These are phyloP conservation scores for Saccharomyces eubayanus DNA, from an alignment of 805 yeast genomes.

Conservation along the genomic window DNA sequence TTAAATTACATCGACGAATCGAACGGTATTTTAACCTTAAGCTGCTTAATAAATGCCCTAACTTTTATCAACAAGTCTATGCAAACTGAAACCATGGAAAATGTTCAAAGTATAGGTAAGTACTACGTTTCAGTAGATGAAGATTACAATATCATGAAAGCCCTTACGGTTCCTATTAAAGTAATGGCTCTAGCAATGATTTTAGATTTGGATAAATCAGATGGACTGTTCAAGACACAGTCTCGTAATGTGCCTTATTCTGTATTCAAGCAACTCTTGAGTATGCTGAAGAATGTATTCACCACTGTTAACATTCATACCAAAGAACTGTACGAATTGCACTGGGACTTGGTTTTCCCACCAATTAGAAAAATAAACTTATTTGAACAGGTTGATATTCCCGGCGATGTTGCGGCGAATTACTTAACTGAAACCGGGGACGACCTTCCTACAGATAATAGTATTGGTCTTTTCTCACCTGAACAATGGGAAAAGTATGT, in stretches of 20 bases:
- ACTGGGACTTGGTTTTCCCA: constrained; percentile 26
- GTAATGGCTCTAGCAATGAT: constrained; percentile 18
- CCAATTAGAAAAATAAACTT: constrained; percentile 18
- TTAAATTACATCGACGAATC: constrained; percentile 33
- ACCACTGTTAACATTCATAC: constrained; percentile 29
- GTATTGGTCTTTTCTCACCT: constrained; percentile 23
- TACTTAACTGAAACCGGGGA: constrained; percentile 31
- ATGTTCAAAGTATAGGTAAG: constrained; percentile 15
- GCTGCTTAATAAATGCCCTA: constrained; percentile 37
- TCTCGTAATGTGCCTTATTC: constrained; percentile 29
- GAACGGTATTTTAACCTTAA: constrained; percentile 31
- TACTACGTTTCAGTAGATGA: constrained; percentile 18
- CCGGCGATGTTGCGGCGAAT: constrained; percentile 25
- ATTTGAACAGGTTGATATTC: constrained; percentile 23
- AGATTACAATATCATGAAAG: constrained; percentile 19
- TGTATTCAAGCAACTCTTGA: constrained; percentile 40
- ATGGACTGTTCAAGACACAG: constrained; percentile 22
- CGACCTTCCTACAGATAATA: constrained; percentile 20
- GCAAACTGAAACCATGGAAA: constrained; percentile 31
- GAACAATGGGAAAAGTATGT: constrained; percentile 29
- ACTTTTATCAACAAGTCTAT: constrained; percentile 40
- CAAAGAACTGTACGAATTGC: constrained; percentile 23
- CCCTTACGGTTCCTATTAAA: constrained; percentile 18
- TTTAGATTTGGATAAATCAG: constrained; percentile 12
- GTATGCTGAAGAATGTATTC: constrained; percentile 38